A percentile compares a stretch with the other conserved stretches of the same genome.
phyloP scores from a whole-genome alignment of 306 rosid genomes.

The Corylus avellana region DNA sequence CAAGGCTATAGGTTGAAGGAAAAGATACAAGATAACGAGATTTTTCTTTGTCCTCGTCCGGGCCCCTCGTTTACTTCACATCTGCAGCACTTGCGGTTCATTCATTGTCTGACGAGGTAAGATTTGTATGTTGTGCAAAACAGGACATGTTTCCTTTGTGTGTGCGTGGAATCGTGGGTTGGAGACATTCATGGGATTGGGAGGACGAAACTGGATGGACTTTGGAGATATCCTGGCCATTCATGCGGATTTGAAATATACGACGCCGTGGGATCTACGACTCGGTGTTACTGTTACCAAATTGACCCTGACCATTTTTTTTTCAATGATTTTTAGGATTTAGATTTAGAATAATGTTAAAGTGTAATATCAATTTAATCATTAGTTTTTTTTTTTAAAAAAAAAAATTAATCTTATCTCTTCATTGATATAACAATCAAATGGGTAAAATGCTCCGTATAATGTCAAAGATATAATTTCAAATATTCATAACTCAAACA shows the following conservation, averaged over 20 bases:
- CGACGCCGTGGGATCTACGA: background rate
- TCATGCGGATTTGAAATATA: background rate
- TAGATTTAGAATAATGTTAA: too few species aligned
- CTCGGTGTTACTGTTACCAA: background rate
- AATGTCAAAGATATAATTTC: too few species aligned
- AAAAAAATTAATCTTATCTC: too few species aligned
- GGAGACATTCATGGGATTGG: background rate
- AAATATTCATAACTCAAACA: too few species aligned
- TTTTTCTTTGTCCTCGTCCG: conserved; percentile 16
- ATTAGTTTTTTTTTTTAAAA: too few species aligned
- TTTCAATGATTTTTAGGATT: background rate
- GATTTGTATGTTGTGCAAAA: background rate
- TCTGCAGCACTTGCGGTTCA: background rate
- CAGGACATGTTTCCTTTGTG: background rate
- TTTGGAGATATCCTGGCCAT: conserved; percentile 1
- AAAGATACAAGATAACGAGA: background rate
- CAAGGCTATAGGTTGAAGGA: background rate
- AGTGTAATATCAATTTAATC: too few species aligned
- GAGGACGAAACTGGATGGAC: too few species aligned
- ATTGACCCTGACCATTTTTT: background rate
- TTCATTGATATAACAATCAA: too few species aligned
- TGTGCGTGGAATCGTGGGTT: background rate
- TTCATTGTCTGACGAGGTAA: background rate
- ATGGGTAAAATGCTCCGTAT: too few species aligned
- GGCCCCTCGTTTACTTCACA: conserved; percentile 35